Evolutionary conservation across 2,329 filamentous ascomycete species (phyloP), one percentile per base, ranked within the genome.

Genomic region (Dothideomycetes sp.): DNA sequence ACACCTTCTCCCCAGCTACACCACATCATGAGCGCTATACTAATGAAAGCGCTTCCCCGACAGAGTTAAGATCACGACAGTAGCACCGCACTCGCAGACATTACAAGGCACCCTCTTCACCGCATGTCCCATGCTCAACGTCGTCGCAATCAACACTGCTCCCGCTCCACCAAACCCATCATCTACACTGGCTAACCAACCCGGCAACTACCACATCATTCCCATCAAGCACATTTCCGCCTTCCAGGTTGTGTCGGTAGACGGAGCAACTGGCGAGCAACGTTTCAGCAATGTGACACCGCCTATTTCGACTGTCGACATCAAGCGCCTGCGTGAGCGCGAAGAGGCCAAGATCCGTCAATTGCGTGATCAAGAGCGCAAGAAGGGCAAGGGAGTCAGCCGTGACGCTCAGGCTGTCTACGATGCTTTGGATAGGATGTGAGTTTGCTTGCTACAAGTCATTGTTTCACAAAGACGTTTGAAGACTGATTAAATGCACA

Each of bases 21-120:
- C 29, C 9, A 16, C 17, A 39, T 12, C 35, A 37, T 18, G 27
- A 19, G 30, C 16, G 19, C 23, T 39, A 33, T n/a, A n/a, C n/a
- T n/a, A n/a, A n/a, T n/a, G n/a, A n/a, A n/a, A n/a, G n/a, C n/a
- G n/a, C n/a, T n/a, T n/a, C n/a, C n/a, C n/a, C 20, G 16, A 25
- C 55, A 79, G 76, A 44, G 64, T 80, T 53, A 75, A 71, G 49
- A 58, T 80, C 48, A 76, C 67, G 42, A 78, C 73, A 36, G 64
- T 67, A 12, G 60, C 67, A 19, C 67, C 67, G 6, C 57, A 64
- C 41, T 61, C 68, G 38, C 65, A 68, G 30, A 71, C 67, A 17
- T 61, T 76, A 45, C 76, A 80, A 57, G 77, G 77, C 51, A 76
- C 67, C 13, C 65, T 81, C 44, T 80, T 76, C 59, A 77, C 75